Evolutionary conservation across 352 stramenopile genomes (phyloP).

Genomic region (Globisporangium recalcitrans): DNA sequence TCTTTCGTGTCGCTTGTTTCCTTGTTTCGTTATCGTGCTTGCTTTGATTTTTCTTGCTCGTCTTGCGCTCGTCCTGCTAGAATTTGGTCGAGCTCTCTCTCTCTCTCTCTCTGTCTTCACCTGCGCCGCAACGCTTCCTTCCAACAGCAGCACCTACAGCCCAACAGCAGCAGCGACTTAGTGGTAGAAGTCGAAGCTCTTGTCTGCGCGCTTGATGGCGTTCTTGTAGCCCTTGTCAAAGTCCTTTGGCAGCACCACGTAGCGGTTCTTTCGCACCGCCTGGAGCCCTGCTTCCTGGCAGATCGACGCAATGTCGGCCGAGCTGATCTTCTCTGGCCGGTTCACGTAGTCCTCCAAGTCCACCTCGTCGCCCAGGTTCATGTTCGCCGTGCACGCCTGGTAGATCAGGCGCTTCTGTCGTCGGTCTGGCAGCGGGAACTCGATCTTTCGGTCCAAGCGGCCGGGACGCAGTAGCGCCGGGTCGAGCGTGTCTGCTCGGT

Average conservation of each 20-base stretch:
- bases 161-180: constrained; percentile 26
- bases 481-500: constrained; percentile 98
- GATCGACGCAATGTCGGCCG: constrained; percentile 97
- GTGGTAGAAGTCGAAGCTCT: constrained; percentile 98
- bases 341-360: constrained; percentile 99
- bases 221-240: constrained; percentile 99
- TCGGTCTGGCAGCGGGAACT: constrained; percentile 98
- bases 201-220: constrained; percentile 98
- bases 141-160: background rate
- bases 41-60: background rate
- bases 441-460: constrained; percentile 98
- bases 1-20: background rate
- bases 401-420: constrained; percentile 99
- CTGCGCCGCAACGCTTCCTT: background rate
- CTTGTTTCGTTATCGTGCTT: background rate
- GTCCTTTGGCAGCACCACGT: constrained; percentile 99
- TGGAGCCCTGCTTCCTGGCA: constrained; percentile 99
- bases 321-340: constrained; percentile 99
- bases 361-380: constrained; percentile 99
- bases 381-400: constrained; percentile 98
- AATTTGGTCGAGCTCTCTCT: background rate
- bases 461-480: constrained; percentile 97
- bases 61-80: background rate
- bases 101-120: background rate
- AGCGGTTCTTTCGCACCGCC: constrained; percentile 99